These are phyloP conservation scores for Mucor lusitanicus DNA, from an alignment of 371 early-diverging fungal genomes.

Conservation along the genomic window DNA sequence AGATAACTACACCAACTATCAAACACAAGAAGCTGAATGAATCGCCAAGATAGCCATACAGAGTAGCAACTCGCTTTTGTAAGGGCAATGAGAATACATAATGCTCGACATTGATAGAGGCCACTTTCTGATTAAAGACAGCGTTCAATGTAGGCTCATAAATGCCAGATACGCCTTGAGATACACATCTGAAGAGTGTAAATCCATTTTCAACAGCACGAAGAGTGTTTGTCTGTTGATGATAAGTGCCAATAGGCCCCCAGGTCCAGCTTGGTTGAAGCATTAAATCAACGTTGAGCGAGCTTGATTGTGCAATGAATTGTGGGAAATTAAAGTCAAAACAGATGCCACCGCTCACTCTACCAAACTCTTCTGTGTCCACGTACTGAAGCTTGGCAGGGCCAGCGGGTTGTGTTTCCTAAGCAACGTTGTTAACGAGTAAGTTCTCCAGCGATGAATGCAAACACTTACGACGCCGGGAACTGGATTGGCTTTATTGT, in stretches of 20 bases:
- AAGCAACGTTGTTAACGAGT: not conserved
- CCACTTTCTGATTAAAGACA: constrained; percentile 43
- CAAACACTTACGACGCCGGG: constrained; percentile 36
- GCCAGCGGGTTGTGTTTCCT: constrained; percentile 45
- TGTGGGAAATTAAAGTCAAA: constrained; percentile 57
- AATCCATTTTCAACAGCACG: constrained; percentile 61
- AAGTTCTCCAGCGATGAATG: not conserved
- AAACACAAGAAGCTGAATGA: constrained; percentile 45
- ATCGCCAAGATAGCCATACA: constrained; percentile 50
- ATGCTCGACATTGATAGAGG: constrained; percentile 37
- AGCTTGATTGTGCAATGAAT: constrained; percentile 54
- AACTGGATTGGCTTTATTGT: constrained; percentile 59
- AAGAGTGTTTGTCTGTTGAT: constrained; percentile 43
- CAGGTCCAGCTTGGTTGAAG: constrained; percentile 61
- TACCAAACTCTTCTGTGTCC: constrained; percentile 52
- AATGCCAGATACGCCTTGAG: constrained; percentile 54
- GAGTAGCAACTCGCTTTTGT: constrained; percentile 39
- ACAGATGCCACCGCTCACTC: constrained; percentile 56
- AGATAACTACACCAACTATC: not conserved
- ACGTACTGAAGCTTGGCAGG: constrained; percentile 43
- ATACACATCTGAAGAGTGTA: constrained; percentile 53
- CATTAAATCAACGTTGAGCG: constrained; percentile 49
- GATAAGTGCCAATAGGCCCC: constrained; percentile 58
- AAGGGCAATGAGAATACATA: constrained; percentile 52
- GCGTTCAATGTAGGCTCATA: constrained; percentile 48